Percentiles rank a stretch among this genome's conserved stretches.
Evolutionary conservation across 164 flowering plant species (phyloP).

Genomic region (Aristolochia contorta): DNA sequence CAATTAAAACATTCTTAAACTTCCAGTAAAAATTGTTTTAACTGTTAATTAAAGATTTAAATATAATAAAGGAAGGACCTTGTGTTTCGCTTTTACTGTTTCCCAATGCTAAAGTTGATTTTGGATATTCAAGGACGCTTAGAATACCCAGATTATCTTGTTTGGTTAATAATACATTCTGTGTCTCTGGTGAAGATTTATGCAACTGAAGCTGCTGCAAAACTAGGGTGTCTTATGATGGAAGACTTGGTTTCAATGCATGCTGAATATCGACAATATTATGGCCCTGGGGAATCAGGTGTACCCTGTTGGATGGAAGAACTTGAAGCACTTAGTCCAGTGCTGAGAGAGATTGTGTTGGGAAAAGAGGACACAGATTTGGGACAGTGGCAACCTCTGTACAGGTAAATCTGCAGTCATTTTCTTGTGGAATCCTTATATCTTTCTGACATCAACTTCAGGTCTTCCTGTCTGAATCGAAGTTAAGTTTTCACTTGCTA

Average conservation of each 20-base stretch:
- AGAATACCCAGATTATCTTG: neutral
- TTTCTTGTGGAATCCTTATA: neutral
- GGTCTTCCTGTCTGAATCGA: neutral
- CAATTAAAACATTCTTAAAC: too few species aligned
- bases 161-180: slow-evolving; percentile 2
- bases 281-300: slow-evolving; percentile 51
- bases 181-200: slow-evolving; percentile 40
- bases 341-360: slow-evolving; percentile 33
- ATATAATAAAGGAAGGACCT: neutral
- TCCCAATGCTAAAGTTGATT: neutral
- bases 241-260: slow-evolving; percentile 83
- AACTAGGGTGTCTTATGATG: slow-evolving; percentile 78
- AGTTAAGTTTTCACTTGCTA: neutral
- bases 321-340: slow-evolving; percentile 46
- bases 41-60: neutral
- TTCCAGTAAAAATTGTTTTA: too few species aligned
- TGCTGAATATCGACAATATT: slow-evolving; percentile 52
- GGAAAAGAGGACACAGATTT: slow-evolving; percentile 54
- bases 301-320: slow-evolving; percentile 60
- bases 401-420: slow-evolving; percentile 39
- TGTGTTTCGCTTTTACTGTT: neutral
- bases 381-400: slow-evolving; percentile 71
- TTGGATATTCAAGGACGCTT: neutral
- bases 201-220: slow-evolving; percentile 64
- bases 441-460: neutral